These are phyloP conservation scores for Escallonia rubra DNA, from an alignment of 129 eudicot genomes.

Conservation along the genomic window DNA sequence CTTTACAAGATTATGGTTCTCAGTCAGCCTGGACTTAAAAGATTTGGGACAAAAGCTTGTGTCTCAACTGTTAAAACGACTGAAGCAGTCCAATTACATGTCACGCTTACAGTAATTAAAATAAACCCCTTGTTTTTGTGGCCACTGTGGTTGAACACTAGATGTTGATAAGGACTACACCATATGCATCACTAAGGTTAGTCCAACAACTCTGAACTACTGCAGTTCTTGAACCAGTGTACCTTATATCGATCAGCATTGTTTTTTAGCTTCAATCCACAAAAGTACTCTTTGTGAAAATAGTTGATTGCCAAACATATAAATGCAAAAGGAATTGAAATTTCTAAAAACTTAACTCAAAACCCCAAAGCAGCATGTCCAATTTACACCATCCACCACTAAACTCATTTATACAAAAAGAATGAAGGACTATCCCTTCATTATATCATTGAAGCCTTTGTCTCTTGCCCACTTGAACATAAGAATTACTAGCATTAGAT, in stretches of 20 bases:
- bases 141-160: too few species aligned
- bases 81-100: too few species aligned
- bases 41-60: too few species aligned
- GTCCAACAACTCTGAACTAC: not conserved
- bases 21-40: not conserved
- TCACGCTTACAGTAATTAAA: too few species aligned
- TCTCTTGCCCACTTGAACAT: slow-evolving; percentile 37
- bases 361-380: slow-evolving; percentile 12
- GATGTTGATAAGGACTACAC: too few species aligned
- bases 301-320: not conserved
- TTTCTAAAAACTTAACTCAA: not conserved
- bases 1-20: not conserved
- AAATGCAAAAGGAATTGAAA: not conserved
- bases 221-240: too few species aligned
- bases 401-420: not conserved
- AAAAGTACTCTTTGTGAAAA: too few species aligned
- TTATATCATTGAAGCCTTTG: slow-evolving; percentile 39
- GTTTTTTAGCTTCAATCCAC: too few species aligned
- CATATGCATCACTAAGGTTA: too few species aligned
- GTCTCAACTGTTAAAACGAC: too few species aligned
- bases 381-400: slow-evolving; percentile 3
- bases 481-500: slow-evolving; percentile 10
- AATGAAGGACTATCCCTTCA: not conserved
- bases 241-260: too few species aligned
- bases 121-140: too few species aligned